These are phyloP conservation scores for Paspalum vaginatum DNA, from an alignment of 176 grass and related monocot species.

Conservation along the genomic window DNA sequence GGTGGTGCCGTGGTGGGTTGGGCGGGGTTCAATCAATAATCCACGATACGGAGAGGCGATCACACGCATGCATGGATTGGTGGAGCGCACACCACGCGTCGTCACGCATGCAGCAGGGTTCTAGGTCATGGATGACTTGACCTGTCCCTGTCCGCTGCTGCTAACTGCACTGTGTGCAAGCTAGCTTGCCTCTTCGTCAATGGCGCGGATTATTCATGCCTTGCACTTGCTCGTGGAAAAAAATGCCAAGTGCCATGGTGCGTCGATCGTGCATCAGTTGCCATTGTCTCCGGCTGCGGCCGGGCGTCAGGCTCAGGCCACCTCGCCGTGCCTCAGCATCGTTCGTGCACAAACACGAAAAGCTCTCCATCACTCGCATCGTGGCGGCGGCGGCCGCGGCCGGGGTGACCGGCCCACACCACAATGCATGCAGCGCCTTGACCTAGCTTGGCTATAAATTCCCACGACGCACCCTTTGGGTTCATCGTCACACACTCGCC, in stretches of 20 bases:
- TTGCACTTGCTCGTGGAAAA: background rate
- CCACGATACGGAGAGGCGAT: background rate
- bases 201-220: background rate
- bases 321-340: too few relatives aligned
- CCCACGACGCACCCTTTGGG: background rate
- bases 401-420: background rate
- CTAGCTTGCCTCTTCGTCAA: background rate
- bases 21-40: background rate
- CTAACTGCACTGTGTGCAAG: too few relatives aligned
- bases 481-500: background rate
- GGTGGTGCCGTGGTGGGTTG: conserved; percentile 14
- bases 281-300: too few relatives aligned
- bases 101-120: background rate
- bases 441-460: conserved; percentile 21
- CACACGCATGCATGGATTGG: background rate
- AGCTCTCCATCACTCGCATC: background rate
- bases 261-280: background rate
- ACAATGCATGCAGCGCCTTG: background rate
- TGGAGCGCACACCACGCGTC: too few relatives aligned
- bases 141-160: background rate
- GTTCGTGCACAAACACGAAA: background rate
- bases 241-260: background rate
- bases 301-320: too few relatives aligned
- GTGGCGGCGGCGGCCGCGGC: background rate
- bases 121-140: background rate